phyloP scores from a whole-genome alignment of 192 early-diverging fungal species.

The Chytriomyces confervae region DNA sequence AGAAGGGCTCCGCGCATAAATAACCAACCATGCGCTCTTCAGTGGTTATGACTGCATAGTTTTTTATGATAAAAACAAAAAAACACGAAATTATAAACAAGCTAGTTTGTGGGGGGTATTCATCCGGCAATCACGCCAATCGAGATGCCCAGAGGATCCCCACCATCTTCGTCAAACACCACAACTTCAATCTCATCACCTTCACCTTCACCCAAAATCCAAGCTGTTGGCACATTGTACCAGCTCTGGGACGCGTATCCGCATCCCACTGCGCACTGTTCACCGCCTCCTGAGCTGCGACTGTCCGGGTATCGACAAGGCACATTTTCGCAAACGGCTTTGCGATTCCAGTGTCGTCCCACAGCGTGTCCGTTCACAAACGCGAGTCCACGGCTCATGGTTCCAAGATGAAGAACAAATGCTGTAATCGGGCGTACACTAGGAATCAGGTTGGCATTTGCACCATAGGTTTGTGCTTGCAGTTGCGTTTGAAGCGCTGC shows the following conservation, averaged over 20 bases:
- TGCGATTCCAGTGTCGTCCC: slow-evolving; percentile 44
- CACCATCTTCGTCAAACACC: slow-evolving; percentile 48
- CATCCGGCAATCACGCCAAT: slow-evolving; percentile 38
- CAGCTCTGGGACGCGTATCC: slow-evolving; percentile 36
- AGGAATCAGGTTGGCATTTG: not conserved
- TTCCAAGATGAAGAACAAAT: slow-evolving; percentile 42
- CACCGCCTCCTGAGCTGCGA: slow-evolving; percentile 4
- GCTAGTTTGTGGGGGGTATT: too few relatives aligned
- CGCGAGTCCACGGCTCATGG: slow-evolving; percentile 41
- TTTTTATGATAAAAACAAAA: too few relatives aligned
- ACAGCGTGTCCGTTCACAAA: slow-evolving; percentile 43
- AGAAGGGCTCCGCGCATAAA: too few relatives aligned
- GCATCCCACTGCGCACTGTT: slow-evolving; percentile 39
- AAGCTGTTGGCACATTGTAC: slow-evolving; percentile 45
- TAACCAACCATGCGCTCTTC: too few relatives aligned
- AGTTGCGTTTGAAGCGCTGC: slow-evolving; percentile 4
- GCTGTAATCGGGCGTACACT: slow-evolving; percentile 5
- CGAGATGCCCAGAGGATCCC: slow-evolving; percentile 44
- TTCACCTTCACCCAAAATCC: slow-evolving; percentile 27
- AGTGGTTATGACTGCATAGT: too few relatives aligned
- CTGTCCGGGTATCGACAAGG: slow-evolving; percentile 24
- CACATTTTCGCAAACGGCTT: slow-evolving; percentile 17
- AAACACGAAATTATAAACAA: too few relatives aligned
- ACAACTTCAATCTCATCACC: slow-evolving; percentile 37
- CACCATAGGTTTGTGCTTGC: not conserved